Percentiles rank a stretch among this genome's conserved stretches.
These are phyloP conservation scores for Colletotrichum filicis DNA, from an alignment of 2,329 filamentous ascomycete species.

Conservation along the genomic window DNA sequence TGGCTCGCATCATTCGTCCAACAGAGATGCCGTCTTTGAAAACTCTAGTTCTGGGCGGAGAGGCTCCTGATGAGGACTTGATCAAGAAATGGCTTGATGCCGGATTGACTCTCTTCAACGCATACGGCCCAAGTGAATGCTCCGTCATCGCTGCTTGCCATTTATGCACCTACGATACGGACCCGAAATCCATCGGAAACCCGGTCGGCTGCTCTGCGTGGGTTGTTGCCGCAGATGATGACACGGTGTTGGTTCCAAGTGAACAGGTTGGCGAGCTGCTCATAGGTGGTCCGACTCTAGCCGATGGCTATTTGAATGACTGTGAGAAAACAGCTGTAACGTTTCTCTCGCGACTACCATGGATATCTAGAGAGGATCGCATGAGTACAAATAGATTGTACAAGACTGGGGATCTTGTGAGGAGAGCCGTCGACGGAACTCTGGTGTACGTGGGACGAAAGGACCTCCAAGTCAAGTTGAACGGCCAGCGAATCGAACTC, in stretches of 20 bases:
- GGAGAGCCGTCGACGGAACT: constrained; percentile 18
- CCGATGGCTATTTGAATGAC: constrained; percentile 60
- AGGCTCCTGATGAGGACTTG: constrained; percentile 3
- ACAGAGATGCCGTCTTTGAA: not conserved
- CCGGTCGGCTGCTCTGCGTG: constrained; percentile 39
- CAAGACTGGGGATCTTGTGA: constrained; percentile 55
- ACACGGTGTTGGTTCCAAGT: constrained; percentile 42
- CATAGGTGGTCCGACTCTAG: constrained; percentile 56
- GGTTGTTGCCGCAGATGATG: constrained; percentile 45
- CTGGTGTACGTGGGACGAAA: constrained; percentile 36
- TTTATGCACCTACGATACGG: not conserved
- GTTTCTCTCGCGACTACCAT: constrained; percentile 55
- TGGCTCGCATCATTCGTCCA: constrained; percentile 17
- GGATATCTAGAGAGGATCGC: constrained; percentile 40
- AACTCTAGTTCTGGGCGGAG: constrained; percentile 21
- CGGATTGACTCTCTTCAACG: constrained; percentile 38
- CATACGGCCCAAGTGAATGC: constrained; percentile 43
- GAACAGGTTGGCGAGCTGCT: constrained; percentile 49
- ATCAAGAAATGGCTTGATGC: constrained; percentile 39
- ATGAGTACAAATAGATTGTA: constrained; percentile 46
- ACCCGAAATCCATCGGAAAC: constrained; percentile 35
- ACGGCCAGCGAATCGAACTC: constrained; percentile 39
- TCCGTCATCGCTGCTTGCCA: constrained; percentile 59
- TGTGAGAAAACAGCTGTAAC: constrained; percentile 54
- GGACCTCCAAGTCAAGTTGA: constrained; percentile 39